These are phyloP conservation scores for Neopestalotiopsis rosae DNA, from an alignment of 2,329 filamentous ascomycete species.

Conservation along the genomic window DNA sequence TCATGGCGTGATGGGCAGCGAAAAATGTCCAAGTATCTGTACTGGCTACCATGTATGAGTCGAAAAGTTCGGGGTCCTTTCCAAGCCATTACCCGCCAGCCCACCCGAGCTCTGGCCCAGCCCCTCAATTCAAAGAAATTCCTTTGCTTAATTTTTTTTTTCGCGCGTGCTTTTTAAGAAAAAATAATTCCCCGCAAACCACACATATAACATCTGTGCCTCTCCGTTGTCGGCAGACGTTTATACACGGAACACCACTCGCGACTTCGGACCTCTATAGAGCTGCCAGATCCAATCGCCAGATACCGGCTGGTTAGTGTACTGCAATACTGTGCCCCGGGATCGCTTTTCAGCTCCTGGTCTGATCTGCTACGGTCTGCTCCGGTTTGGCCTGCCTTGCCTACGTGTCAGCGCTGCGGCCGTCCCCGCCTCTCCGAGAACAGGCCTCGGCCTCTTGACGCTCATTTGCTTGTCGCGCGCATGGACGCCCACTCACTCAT, in stretches of 20 bases:
- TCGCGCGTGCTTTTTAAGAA: conserved; percentile 12
- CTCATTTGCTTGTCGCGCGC: conserved; percentile 30
- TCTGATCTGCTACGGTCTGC: background rate
- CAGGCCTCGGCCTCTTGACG: conserved; percentile 23
- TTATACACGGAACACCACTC: conserved; percentile 14
- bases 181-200: conserved; percentile 18
- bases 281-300: conserved; percentile 9
- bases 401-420: conserved; percentile 5
- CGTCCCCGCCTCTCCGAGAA: conserved; percentile 29
- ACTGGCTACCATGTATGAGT: background rate
- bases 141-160: conserved; percentile 12
- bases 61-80: conserved; percentile 2
- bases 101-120: conserved; percentile 12
- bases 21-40: background rate
- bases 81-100: background rate
- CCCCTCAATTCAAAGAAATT: conserved; percentile 17
- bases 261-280: conserved; percentile 21
- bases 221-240: conserved; percentile 21
- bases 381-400: background rate
- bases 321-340: background rate
- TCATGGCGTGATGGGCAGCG: too few relatives aligned
- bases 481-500: conserved; percentile 55
- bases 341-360: background rate
- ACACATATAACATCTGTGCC: conserved; percentile 11
- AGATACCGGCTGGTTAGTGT: conserved; percentile 6